Conservation (phyloP, 306 rosid species). For the Potentilla sterilis region DNA sequence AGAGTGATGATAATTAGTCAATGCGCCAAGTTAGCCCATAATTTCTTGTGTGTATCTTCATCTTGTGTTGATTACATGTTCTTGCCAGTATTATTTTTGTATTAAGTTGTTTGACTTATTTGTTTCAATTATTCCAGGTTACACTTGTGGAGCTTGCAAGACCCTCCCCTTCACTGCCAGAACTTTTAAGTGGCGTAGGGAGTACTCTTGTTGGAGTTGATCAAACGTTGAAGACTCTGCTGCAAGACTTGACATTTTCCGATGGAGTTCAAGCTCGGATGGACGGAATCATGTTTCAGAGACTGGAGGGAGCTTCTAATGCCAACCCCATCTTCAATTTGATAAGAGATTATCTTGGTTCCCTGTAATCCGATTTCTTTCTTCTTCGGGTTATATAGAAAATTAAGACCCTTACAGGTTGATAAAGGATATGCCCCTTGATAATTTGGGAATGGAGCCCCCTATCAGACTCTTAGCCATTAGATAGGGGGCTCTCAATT, state of each 20-base stretch:
- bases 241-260: constrained; percentile 52
- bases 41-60: neutral
- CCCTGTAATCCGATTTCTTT: constrained; percentile 24
- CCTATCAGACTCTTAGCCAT: neutral
- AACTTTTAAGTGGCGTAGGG: constrained; percentile 68
- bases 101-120: neutral
- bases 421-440: constrained; percentile 6
- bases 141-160: constrained; percentile 80
- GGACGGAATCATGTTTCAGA: constrained; percentile 86
- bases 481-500: neutral
- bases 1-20: neutral
- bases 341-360: constrained; percentile 68
- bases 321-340: constrained; percentile 57
- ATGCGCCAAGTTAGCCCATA: neutral
- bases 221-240: constrained; percentile 50
- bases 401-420: neutral
- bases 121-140: constrained; percentile 47
- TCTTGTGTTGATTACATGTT: neutral
- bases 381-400: neutral
- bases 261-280: constrained; percentile 86
- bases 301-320: constrained; percentile 63
- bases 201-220: constrained; percentile 63
- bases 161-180: constrained; percentile 67
- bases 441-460: constrained; percentile 2
- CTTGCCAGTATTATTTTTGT: neutral